phyloP scores from a whole-genome alignment of 495 filamentous ascomycete genomes.

The Aspergillus conjunctus region DNA sequence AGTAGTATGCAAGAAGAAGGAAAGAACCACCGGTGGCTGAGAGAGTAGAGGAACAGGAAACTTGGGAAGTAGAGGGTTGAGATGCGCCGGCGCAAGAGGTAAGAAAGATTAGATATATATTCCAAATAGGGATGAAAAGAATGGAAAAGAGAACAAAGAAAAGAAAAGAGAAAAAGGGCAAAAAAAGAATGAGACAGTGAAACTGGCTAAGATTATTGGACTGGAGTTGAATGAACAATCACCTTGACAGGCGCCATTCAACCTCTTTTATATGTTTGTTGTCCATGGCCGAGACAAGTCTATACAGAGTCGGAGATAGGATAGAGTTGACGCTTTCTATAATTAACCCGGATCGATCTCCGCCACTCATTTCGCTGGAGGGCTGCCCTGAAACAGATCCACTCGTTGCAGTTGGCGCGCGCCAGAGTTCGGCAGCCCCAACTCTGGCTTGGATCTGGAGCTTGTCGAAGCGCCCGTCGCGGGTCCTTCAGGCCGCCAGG shows the following conservation, averaged over 20 bases:
- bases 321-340: not conserved
- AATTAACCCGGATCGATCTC: not conserved
- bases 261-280: not conserved
- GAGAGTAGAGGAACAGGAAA: not conserved
- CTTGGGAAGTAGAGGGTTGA: not conserved
- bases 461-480: slow-evolving; percentile 19
- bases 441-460: slow-evolving; percentile 10
- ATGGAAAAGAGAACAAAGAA: slow-evolving; percentile 16
- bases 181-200: slow-evolving; percentile 25
- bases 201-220: not conserved
- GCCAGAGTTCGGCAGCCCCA: slow-evolving; percentile 7
- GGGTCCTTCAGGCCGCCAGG: not conserved
- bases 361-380: not conserved
- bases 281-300: too few relatives aligned
- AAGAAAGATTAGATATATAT: slow-evolving; percentile 3
- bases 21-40: not conserved
- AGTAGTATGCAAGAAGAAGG: not conserved
- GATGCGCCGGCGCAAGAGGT: slow-evolving; percentile 20
- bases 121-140: not conserved
- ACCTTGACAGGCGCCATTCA: not conserved
- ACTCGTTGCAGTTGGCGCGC: slow-evolving; percentile 17
- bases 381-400: slow-evolving; percentile 13
- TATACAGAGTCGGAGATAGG: too few relatives aligned
- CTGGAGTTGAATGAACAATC: not conserved
- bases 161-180: slow-evolving; percentile 13